These are phyloP conservation scores for Beta vulgaris DNA, from an alignment of 148 eudicot species.

Conservation along the genomic window DNA sequence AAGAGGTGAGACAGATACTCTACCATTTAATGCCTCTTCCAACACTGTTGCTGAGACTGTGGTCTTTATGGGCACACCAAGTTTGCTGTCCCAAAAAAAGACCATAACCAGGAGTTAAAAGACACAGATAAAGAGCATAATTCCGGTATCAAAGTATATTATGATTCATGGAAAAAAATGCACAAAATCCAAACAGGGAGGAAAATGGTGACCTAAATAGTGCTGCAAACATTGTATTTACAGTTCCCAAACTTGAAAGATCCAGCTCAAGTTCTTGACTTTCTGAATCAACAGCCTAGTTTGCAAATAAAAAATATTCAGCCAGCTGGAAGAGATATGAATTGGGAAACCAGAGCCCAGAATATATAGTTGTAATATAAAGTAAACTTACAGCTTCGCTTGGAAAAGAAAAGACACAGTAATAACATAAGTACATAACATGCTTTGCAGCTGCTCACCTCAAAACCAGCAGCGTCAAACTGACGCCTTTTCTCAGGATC, in stretches of 20 bases:
- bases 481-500: conserved; percentile 93
- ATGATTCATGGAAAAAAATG: no score
- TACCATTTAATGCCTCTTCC: conserved; percentile 93
- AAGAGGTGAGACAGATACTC: conserved; percentile 57
- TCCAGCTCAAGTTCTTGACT: conserved; percentile 91
- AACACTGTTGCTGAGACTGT: conserved; percentile 89
- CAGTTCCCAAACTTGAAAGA: conserved; percentile 97
- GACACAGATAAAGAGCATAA: no score
- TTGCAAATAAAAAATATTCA: conserved; percentile 16
- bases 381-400: neutral
- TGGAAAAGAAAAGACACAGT: neutral
- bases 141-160: no score
- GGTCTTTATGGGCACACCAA: conserved; percentile 96
- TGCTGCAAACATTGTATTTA: conserved; percentile 94
- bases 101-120: no score
- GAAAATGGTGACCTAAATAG: no score
- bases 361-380: neutral
- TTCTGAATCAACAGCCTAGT: conserved; percentile 89
- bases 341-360: neutral
- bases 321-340: neutral
- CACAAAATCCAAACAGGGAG: no score
- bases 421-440: conserved; percentile 3
- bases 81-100: no score
- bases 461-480: conserved; percentile 90
- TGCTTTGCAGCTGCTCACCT: conserved; percentile 43